Evolutionary conservation across 2,329 filamentous ascomycete species (phyloP).

Genomic region (Tolypocladium inflatum): DNA sequence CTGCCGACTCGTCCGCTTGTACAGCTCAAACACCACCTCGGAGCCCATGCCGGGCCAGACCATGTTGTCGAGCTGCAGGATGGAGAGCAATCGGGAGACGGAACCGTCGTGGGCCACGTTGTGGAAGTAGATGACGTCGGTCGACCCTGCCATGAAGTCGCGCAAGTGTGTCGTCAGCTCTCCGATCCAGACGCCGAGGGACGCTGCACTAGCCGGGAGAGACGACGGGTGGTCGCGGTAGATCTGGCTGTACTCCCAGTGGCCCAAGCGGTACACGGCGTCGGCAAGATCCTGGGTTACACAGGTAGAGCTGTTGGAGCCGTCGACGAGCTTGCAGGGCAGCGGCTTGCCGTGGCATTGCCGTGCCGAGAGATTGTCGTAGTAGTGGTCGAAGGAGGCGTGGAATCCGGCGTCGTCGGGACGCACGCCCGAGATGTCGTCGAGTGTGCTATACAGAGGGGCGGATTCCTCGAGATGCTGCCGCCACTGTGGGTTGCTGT

Average conservation of each 20-base stretch:
- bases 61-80: conserved; percentile 67
- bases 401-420: conserved; percentile 53
- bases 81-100: conserved; percentile 54
- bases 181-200: conserved; percentile 64
- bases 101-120: conserved; percentile 77
- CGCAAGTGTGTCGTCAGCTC: conserved; percentile 61
- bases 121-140: conserved; percentile 49
- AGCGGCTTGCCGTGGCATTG: conserved; percentile 67
- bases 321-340: conserved; percentile 50
- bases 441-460: conserved; percentile 49
- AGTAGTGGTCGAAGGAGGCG: conserved; percentile 69
- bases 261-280: conserved; percentile 63
- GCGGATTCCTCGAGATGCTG: conserved; percentile 49
- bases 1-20: conserved; percentile 24
- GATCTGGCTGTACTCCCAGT: conserved; percentile 74
- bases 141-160: conserved; percentile 31
- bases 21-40: conserved; percentile 71
- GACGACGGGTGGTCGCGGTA: conserved; percentile 59
- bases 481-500: conserved; percentile 44
- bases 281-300: conserved; percentile 54
- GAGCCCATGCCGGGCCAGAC: conserved; percentile 79
- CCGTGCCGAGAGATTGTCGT: conserved; percentile 70
- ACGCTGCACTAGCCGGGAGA: conserved; percentile 50
- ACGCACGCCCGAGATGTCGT: conserved; percentile 58
- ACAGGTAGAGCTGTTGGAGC: conserved; percentile 42